Percentiles rank a stretch among this genome's conserved stretches.
These are phyloP conservation scores for Tilletia walkeri DNA, from an alignment of 1,284 basidiomycete species.

Conservation along the genomic window DNA sequence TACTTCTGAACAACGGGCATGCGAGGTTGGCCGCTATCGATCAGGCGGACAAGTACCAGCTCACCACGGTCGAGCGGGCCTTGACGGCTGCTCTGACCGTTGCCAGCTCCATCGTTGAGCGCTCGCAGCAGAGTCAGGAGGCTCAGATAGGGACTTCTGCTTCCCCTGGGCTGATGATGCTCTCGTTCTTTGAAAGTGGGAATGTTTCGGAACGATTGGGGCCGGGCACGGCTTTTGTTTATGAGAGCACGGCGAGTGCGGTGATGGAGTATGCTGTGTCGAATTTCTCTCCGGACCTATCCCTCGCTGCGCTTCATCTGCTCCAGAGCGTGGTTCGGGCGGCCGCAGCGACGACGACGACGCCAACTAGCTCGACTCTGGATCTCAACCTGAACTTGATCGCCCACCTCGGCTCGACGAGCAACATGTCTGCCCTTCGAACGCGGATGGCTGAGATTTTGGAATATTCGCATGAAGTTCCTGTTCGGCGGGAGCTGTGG, in stretches of 20 bases:
- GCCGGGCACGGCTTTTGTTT: neutral
- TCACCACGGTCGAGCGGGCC: neutral
- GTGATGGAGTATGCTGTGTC: neutral
- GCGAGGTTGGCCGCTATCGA: neutral
- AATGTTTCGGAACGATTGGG: neutral
- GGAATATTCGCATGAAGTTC: neutral
- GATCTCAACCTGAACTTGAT: neutral
- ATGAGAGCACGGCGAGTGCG: conserved; percentile 13
- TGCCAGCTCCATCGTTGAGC: neutral
- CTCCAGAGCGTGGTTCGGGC: conserved; percentile 6
- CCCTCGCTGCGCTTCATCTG: neutral
- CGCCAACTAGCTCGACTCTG: neutral
- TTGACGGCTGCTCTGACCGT: neutral
- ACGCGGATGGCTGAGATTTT: neutral
- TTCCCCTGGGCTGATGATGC: neutral
- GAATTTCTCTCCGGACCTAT: neutral
- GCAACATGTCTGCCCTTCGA: neutral
- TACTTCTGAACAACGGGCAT: conserved; percentile 4
- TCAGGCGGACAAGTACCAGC: neutral
- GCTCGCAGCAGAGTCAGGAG: neutral
- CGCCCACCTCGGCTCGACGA: conserved; percentile 14
- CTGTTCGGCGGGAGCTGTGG: conserved; percentile 6
- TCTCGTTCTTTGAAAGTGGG: conserved; percentile 7
- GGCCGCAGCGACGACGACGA: neutral
- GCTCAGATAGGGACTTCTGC: too few relatives aligned